Conservation (phyloP, 2,329 filamentous ascomycete species). For the Alternaria rosae region DNA sequence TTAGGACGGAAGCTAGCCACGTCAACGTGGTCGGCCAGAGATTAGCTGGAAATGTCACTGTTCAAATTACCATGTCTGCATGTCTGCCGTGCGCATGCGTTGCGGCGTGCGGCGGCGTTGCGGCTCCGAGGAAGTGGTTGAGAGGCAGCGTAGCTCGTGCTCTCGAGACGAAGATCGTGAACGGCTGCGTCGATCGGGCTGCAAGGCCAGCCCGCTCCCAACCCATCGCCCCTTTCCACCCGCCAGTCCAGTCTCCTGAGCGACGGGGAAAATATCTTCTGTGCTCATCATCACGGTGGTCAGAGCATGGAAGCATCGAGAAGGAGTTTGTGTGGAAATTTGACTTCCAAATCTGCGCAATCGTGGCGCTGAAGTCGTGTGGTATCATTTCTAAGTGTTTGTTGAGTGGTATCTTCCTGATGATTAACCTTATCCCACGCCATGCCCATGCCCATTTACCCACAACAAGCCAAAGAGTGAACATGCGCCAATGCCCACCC, state of each 20-base stretch:
- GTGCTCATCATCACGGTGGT: neutral
- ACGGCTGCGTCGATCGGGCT: slow-evolving; percentile 3
- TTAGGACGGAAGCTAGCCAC: slow-evolving; percentile 26
- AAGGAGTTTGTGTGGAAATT: neutral
- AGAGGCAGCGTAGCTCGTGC: neutral
- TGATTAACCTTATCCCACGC: slow-evolving; percentile 3
- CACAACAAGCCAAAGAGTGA: slow-evolving; percentile 7
- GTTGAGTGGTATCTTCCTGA: slow-evolving; percentile 14
- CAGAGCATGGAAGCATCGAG: slow-evolving; percentile 1
- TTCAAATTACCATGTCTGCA: neutral
- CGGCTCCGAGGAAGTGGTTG: neutral
- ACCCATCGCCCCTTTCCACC: neutral
- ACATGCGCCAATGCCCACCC: slow-evolving; percentile 18
- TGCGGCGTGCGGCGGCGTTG: neutral
- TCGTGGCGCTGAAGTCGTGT: slow-evolving; percentile 17
- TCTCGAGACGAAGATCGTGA: slow-evolving; percentile 8
- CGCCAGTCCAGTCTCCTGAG: neutral
- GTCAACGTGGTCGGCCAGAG: slow-evolving; percentile 19
- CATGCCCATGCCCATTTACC: neutral
- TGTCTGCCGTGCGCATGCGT: neutral
- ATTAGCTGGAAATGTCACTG: neutral
- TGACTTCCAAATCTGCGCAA: slow-evolving; percentile 6
- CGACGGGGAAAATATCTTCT: neutral
- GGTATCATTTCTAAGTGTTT: slow-evolving; percentile 33
- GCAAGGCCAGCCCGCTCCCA: slow-evolving; percentile 1